Percentiles rank a stretch among this genome's conserved stretches.
Evolutionary conservation across 2,329 filamentous ascomycete species (phyloP).

Genomic region (Penicillium hesseltinei): DNA sequence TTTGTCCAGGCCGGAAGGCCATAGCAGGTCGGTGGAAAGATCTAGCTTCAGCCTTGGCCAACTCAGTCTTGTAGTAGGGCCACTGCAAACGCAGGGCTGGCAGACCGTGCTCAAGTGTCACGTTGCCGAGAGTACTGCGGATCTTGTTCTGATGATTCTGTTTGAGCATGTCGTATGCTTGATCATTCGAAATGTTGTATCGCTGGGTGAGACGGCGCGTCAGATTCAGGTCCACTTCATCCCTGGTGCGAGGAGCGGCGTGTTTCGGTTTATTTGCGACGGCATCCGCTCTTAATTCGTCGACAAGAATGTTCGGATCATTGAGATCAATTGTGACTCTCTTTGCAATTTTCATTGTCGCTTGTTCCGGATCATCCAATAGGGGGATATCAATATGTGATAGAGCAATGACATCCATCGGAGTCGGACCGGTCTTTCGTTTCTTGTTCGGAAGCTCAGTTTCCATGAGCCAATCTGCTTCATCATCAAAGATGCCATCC

Average conservation of each 20-base stretch:
- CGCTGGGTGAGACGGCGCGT: slow-evolving; percentile 72
- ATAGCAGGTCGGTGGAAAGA: slow-evolving; percentile 82
- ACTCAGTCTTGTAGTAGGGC: slow-evolving; percentile 90
- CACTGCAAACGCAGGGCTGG: slow-evolving; percentile 88
- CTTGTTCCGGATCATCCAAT: slow-evolving; percentile 76
- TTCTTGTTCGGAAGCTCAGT: slow-evolving; percentile 61
- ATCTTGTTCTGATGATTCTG: slow-evolving; percentile 97
- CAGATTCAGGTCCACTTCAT: slow-evolving; percentile 68
- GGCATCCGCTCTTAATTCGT: slow-evolving; percentile 67
- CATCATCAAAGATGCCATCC: slow-evolving; percentile 43
- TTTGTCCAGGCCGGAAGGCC: slow-evolving; percentile 67
- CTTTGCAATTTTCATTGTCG: slow-evolving; percentile 71
- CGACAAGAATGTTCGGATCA: slow-evolving; percentile 81
- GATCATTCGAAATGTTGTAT: slow-evolving; percentile 96
- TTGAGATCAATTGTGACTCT: slow-evolving; percentile 81
- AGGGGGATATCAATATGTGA: slow-evolving; percentile 65
- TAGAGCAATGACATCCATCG: slow-evolving; percentile 49
- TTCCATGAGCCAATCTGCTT: slow-evolving; percentile 52
- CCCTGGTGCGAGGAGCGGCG: slow-evolving; percentile 34
- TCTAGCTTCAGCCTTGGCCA: slow-evolving; percentile 68
- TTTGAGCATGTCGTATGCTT: slow-evolving; percentile 91
- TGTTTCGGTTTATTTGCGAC: slow-evolving; percentile 54
- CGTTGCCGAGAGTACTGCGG: slow-evolving; percentile 82
- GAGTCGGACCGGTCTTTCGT: slow-evolving; percentile 54
- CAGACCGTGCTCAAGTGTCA: slow-evolving; percentile 91